phyloP scores from a whole-genome alignment of 2,329 filamentous ascomycete genomes.

The Purpureocillium lavendulum region DNA sequence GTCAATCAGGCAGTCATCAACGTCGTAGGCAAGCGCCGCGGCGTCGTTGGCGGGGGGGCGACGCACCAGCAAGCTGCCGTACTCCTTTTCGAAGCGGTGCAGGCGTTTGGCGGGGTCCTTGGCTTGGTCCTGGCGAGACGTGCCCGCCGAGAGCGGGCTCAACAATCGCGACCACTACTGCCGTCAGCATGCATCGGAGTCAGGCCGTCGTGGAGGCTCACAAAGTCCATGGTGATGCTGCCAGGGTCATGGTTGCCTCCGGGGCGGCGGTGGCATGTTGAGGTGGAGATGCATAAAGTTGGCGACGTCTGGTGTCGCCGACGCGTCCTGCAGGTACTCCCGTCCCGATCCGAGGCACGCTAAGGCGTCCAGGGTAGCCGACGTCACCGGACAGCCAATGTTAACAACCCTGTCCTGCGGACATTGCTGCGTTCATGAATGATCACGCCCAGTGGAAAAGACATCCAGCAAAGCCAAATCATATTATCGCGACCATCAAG shows the following conservation, averaged over 20 bases:
- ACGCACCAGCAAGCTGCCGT: conserved; percentile 51
- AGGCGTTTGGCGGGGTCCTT: conserved; percentile 56
- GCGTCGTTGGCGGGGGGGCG: too few relatives aligned
- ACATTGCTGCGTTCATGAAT: too few relatives aligned
- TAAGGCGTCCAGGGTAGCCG: not conserved
- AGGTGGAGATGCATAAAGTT: not conserved
- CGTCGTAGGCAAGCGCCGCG: too few relatives aligned
- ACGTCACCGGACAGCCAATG: not conserved
- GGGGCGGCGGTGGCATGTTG: conserved; percentile 2
- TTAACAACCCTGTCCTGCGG: too few relatives aligned
- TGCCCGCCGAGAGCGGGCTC: conserved; percentile 50
- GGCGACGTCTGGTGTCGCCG: not conserved
- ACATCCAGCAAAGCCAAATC: too few relatives aligned
- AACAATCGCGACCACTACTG: conserved; percentile 60
- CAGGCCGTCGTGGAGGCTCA: conserved; percentile 22
- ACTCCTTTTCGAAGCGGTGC: conserved; percentile 60
- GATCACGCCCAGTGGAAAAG: too few relatives aligned
- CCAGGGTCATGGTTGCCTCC: conserved; percentile 32
- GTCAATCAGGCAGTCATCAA: too few relatives aligned
- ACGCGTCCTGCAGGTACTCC: not conserved
- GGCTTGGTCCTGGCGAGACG: conserved; percentile 48
- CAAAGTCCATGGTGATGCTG: conserved; percentile 47
- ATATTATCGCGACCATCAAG: too few relatives aligned
- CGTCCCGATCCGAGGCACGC: not conserved
- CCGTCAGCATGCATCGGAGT: conserved; percentile 1